Base-by-base conservation (phyloP, 805 yeast species). In the Yarrowia sp. region DNA sequence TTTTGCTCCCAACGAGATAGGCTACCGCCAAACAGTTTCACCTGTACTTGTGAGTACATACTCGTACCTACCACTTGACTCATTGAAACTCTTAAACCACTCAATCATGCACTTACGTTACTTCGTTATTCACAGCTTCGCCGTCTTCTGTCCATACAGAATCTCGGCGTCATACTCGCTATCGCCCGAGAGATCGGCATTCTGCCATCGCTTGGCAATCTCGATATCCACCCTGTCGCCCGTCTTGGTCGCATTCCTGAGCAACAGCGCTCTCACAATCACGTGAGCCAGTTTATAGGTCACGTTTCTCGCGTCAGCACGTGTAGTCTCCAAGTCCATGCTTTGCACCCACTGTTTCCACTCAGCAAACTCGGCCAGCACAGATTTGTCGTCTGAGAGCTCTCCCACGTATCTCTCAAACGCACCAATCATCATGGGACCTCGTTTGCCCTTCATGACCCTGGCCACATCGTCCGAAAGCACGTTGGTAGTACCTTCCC, bases 401-500 rank as follows among this genome's bases (percentile, higher is more conserved):
- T 61, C 66, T 2, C n/a, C 36, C 1, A 61, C 12, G 55, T 61
- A 61, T 24, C 15, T 47, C 34, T 46, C 66, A 20, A 61, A 61
- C 10, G 66, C 66, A 0, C 55, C 44, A 24, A 61, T 34, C 53
- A 61, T 61, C 17, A 9, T 15, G 0, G 20, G 38, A 7, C 66
- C 66, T 30, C 66, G 9, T 24, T 61, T 46, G 15, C 55, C 55
- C 50, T 70, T 65, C 19, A 71, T 52, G 38, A 60, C 58, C 17
- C 76, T 58, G 9, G 73, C 69, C 4, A 70, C 68, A 65, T 75
- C 77, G 46, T 75, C 75, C 47, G 71, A 67, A 53, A 75, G 69
- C 17, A 76, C 77, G 46, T 75, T 75, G 15, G 78, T 76, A 9
- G 78, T 75, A 20, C 77, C 78, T 56, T 75, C 78, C 78, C 78